These are phyloP conservation scores for Styphnolobium japonicum DNA, from an alignment of 306 rosid species.

Conservation along the genomic window DNA sequence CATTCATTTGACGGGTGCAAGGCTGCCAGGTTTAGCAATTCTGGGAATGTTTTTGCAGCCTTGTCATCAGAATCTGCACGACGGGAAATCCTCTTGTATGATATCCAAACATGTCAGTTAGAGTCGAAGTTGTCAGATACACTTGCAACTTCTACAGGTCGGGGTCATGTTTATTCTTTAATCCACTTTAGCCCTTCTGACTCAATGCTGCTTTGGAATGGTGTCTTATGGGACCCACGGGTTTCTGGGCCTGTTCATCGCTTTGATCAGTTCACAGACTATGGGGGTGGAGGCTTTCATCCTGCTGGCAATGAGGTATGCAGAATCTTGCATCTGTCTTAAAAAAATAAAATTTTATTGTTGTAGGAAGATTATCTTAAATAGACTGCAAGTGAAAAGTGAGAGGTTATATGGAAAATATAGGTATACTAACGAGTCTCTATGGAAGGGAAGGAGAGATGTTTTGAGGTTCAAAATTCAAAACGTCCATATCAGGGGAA, in stretches of 20 bases:
- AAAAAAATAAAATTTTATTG: neutral
- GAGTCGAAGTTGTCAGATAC: conserved; percentile 67
- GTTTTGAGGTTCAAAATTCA: neutral
- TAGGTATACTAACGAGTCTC: neutral
- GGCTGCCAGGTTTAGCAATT: conserved; percentile 89
- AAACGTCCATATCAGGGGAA: neutral
- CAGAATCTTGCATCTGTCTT: conserved; percentile 5
- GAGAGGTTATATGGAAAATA: neutral
- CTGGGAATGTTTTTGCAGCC: conserved; percentile 79
- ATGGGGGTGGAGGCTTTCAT: conserved; percentile 99
- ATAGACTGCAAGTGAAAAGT: neutral
- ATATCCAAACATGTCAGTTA: conserved; percentile 65
- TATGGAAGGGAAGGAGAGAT: neutral
- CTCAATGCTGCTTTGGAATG: conserved; percentile 93
- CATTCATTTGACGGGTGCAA: conserved; percentile 92
- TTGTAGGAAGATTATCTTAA: neutral
- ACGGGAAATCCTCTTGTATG: conserved; percentile 81
- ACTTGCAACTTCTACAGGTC: conserved; percentile 56
- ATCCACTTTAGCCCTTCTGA: conserved; percentile 90
- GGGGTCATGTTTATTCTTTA: conserved; percentile 75
- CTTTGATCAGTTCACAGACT: conserved; percentile 95
- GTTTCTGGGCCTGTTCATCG: conserved; percentile 75
- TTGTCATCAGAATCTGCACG: conserved; percentile 63
- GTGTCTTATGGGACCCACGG: conserved; percentile 91
- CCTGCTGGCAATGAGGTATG: conserved; percentile 98